Evolutionary conservation across 129 eudicot genomes (phyloP).

Genomic region (Kitagawia praeruptora): DNA sequence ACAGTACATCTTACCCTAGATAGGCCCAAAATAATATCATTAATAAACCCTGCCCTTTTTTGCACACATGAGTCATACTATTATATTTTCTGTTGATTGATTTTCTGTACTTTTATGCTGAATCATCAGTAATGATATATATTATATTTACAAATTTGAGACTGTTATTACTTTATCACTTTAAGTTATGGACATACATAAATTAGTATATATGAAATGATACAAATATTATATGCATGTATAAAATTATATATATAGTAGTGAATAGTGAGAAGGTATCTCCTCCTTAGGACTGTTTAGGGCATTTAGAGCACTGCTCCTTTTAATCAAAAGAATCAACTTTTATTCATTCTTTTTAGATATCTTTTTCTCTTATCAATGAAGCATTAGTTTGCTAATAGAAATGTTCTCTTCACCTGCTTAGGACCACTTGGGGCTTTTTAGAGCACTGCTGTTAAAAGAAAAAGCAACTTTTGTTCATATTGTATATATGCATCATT

Average conservation of each 20-base stretch:
- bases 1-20: not conserved
- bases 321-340: not conserved
- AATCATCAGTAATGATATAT: not conserved
- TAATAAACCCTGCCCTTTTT: not conserved
- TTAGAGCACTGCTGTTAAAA: not conserved
- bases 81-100: no score
- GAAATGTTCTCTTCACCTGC: not conserved
- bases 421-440: not conserved
- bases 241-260: not conserved
- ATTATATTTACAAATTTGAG: not conserved
- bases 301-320: not conserved
- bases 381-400: not conserved
- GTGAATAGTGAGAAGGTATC: not conserved
- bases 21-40: not conserved
- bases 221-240: not conserved
- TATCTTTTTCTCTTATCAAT: not conserved
- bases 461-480: not conserved
- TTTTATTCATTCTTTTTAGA: not conserved
- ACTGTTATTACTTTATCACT: not conserved
- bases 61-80: not conserved
- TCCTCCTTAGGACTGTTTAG: not conserved
- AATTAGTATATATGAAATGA: not conserved
- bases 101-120: no score
- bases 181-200: not conserved
- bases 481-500: no score